Percentiles rank a stretch among this genome's conserved stretches.
Conservation (phyloP, 306 rosid species). For the Trifolium repens region DNA sequence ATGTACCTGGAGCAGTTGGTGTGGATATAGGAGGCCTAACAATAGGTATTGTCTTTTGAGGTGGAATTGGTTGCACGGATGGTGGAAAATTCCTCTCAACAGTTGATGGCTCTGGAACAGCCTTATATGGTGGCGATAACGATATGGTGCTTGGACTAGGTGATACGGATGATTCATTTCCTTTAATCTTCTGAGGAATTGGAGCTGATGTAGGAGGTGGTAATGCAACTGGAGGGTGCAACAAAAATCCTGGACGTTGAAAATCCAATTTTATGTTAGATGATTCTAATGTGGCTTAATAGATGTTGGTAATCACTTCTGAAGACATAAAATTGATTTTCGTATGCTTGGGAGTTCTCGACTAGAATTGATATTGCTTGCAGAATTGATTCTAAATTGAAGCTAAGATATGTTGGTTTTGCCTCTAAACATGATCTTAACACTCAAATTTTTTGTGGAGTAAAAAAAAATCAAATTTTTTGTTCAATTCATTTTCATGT, state of each 20-base stretch:
- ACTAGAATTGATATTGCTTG: too few species aligned
- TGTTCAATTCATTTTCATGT: background rate
- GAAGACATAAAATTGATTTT: background rate
- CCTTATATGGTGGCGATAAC: slow-evolving; percentile 44
- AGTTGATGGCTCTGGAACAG: slow-evolving; percentile 53
- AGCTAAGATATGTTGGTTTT: background rate
- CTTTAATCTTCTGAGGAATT: slow-evolving; percentile 43
- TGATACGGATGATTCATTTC: slow-evolving; percentile 54
- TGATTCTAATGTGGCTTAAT: background rate
- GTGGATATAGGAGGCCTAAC: slow-evolving; percentile 45
- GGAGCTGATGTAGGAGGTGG: slow-evolving; percentile 58
- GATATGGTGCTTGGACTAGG: slow-evolving; percentile 51
- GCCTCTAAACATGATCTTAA: background rate
- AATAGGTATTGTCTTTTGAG: slow-evolving; percentile 45
- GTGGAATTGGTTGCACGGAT: slow-evolving; percentile 41
- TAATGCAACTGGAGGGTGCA: slow-evolving; percentile 51
- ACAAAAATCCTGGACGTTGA: slow-evolving; percentile 59
- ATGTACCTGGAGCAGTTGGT: slow-evolving; percentile 68
- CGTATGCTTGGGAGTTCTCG: too few species aligned
- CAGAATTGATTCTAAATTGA: background rate
- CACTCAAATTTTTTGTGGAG: background rate
- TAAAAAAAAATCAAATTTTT: background rate
- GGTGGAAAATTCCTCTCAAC: slow-evolving; percentile 44
- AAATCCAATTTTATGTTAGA: slow-evolving; percentile 33
- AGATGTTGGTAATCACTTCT: background rate